phyloP scores from a whole-genome alignment of 148 eudicot genomes.

The Nyssa sinensis region DNA sequence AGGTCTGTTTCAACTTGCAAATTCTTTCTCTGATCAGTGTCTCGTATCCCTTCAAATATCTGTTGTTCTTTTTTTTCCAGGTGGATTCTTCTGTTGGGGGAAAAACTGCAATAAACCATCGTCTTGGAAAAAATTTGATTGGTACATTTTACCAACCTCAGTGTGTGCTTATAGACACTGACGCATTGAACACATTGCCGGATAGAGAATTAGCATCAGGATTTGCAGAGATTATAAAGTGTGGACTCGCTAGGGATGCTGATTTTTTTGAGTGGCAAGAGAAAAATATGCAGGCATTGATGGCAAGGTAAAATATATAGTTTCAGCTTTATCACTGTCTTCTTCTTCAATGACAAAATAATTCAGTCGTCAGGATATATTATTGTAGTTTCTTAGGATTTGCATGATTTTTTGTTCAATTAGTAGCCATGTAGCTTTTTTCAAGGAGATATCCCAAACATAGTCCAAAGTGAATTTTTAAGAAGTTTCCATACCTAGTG shows the following conservation, averaged over 20 bases:
- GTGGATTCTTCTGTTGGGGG: constrained; percentile 99
- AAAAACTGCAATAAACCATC: constrained; percentile 95
- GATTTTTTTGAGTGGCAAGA: constrained; percentile 97
- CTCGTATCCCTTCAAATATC: neutral
- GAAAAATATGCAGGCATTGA: constrained; percentile 72
- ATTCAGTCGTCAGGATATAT: neutral
- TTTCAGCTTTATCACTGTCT: neutral
- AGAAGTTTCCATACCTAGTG: neutral
- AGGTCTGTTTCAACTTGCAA: constrained; percentile 42
- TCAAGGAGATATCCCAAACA: neutral
- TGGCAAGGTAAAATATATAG: constrained; percentile 63
- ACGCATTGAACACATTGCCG: constrained; percentile 87
- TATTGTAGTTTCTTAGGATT: neutral
- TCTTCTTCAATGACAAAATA: neutral
- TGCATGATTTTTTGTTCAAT: constrained; percentile 1
- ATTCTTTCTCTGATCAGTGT: neutral
- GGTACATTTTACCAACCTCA: constrained; percentile 99
- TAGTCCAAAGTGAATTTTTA: neutral
- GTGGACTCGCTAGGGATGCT: constrained; percentile 93
- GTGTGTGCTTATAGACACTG: constrained; percentile 86
- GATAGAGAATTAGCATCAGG: constrained; percentile 96
- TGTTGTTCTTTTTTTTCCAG: constrained; percentile 30
- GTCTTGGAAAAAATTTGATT: constrained; percentile 82
- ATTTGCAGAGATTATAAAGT: constrained; percentile 89
- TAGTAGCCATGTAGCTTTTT: neutral